A percentile compares a stretch with the other conserved stretches of the same genome.
Conservation (phyloP, 306 rosid species). For the Rosa rugosa region DNA sequence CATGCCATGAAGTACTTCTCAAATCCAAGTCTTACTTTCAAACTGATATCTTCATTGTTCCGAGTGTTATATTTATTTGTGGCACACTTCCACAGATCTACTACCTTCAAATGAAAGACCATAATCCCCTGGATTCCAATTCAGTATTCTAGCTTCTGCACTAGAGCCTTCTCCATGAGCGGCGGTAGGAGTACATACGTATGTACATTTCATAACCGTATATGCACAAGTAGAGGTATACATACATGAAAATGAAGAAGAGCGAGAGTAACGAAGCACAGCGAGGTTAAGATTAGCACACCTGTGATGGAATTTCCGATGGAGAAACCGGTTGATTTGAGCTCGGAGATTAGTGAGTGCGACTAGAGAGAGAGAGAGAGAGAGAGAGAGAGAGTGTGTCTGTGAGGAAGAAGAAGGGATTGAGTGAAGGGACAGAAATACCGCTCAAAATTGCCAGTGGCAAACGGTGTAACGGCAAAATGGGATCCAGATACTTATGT, state of each 20-base stretch:
- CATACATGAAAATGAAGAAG: not conserved
- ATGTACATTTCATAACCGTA: not conserved
- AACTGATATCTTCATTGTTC: not conserved
- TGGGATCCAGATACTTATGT: too few relatives aligned
- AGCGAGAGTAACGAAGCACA: not conserved
- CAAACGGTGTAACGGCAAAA: too few relatives aligned
- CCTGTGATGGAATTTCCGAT: not conserved
- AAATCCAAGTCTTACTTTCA: constrained; percentile 54
- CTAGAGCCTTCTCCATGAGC: not conserved
- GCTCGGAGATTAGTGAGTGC: not conserved
- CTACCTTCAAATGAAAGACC: constrained; percentile 2
- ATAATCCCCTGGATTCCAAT: not conserved
- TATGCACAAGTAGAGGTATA: not conserved
- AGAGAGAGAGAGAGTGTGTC: too few relatives aligned
- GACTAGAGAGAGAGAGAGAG: not conserved
- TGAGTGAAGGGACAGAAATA: too few relatives aligned
- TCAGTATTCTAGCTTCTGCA: not conserved
- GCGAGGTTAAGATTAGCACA: not conserved
- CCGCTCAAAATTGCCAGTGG: too few relatives aligned
- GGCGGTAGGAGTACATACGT: not conserved
- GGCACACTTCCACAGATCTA: constrained; percentile 12
- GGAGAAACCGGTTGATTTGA: not conserved
- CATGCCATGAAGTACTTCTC: constrained; percentile 64
- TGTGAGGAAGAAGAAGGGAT: too few relatives aligned
- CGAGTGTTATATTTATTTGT: not conserved